phyloP scores from a whole-genome alignment of 345 rosid species.

The Acer yangbiense region DNA sequence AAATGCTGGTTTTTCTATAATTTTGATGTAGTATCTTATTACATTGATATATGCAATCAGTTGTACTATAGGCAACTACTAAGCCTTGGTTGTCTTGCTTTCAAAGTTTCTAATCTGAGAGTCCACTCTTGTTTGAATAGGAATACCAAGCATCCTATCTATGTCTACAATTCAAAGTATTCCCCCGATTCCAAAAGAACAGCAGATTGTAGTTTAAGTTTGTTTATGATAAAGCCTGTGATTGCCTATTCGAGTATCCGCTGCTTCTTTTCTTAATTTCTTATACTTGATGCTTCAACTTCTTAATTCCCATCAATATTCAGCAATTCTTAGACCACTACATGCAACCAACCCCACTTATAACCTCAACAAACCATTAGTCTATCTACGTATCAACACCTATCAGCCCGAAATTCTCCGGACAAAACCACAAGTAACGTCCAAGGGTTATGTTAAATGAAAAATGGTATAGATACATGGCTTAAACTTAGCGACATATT shows the following conservation, averaged over 20 bases:
- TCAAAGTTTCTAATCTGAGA: neutral
- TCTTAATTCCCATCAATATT: no score
- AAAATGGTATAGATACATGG: neutral
- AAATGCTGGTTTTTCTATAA: no score
- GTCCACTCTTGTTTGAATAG: neutral
- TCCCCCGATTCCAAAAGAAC: neutral
- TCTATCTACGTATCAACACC: no score
- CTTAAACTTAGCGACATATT: neutral
- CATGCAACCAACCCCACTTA: no score
- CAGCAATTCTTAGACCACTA: no score
- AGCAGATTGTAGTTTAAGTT: neutral
- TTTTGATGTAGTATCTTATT: neutral
- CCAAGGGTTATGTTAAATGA: neutral
- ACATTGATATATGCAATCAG: neutral
- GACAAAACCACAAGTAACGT: neutral
- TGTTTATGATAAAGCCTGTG: neutral
- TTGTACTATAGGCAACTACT: neutral
- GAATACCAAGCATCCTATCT: no score
- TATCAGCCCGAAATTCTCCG: neutral
- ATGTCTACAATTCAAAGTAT: neutral
- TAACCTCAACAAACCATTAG: neutral
- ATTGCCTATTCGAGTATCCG: neutral
- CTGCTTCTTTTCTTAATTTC: neutral
- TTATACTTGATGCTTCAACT: neutral
- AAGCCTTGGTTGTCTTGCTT: neutral